Evolutionary conservation across 2,329 filamentous ascomycete species (phyloP).

Genomic region (Trichoderma lentiforme): DNA sequence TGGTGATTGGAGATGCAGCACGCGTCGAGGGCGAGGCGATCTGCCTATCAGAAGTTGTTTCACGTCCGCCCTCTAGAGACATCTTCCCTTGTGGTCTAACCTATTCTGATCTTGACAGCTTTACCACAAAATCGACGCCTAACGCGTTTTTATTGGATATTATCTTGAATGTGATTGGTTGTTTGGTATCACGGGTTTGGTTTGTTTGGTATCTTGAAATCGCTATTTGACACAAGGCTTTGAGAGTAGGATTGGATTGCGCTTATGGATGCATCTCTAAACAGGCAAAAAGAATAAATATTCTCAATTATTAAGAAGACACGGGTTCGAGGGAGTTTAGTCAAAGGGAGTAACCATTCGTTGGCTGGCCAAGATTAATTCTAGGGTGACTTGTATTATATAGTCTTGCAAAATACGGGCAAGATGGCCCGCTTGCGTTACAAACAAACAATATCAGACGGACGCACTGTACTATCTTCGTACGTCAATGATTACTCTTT

Average conservation of each 20-base stretch:
- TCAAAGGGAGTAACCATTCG: background rate
- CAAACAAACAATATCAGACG: background rate
- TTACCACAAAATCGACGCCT: background rate
- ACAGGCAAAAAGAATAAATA: background rate
- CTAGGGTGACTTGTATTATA: background rate
- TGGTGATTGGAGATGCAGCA: slow-evolving; percentile 47
- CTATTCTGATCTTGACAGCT: slow-evolving; percentile 29
- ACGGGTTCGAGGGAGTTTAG: background rate
- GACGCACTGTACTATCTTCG: background rate
- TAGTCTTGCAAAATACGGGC: background rate
- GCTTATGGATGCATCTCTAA: background rate
- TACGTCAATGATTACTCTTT: background rate
- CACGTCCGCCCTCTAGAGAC: slow-evolving; percentile 36
- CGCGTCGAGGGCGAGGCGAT: slow-evolving; percentile 49
- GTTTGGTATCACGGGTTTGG: background rate
- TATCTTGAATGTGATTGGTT: background rate
- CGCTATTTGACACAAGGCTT: background rate
- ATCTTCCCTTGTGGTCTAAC: slow-evolving; percentile 26
- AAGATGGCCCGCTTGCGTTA: background rate
- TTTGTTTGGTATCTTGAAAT: background rate
- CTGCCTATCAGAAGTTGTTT: slow-evolving; percentile 41
- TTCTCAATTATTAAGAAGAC: background rate
- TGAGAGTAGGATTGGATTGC: background rate
- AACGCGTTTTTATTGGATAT: background rate
- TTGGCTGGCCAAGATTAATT: background rate